phyloP scores from a whole-genome alignment of 805 yeast genomes.

The Candida corydali region DNA sequence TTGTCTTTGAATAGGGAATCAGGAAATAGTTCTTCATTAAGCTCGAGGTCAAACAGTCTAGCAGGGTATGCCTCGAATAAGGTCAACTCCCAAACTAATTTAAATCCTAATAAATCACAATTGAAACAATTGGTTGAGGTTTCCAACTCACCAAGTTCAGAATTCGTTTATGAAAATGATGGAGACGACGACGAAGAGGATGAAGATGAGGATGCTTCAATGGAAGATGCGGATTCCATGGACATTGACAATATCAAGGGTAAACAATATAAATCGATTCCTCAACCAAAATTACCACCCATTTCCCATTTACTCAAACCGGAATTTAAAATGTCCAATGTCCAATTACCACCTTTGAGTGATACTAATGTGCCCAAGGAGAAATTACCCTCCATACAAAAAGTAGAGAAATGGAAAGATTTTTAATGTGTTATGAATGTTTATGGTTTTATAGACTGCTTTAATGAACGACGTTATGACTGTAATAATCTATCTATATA shows the following conservation, averaged over 20 bases:
- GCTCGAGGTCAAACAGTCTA: constrained; percentile 3
- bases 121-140: constrained; percentile 4
- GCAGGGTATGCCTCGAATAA: neutral
- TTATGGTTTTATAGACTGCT: too few relatives aligned
- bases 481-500: too few relatives aligned
- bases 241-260: neutral
- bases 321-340: constrained; percentile 1
- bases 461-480: too few relatives aligned
- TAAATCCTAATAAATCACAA: neutral
- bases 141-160: constrained; percentile 1
- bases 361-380: constrained; percentile 3
- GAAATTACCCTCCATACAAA: constrained; percentile 7
- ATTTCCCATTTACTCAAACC: constrained; percentile 8
- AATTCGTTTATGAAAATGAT: neutral
- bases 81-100: neutral
- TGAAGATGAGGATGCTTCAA: constrained; percentile 5
- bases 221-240: constrained; percentile 2
- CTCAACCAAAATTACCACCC: constrained; percentile 6
- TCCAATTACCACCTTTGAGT: constrained; percentile 7
- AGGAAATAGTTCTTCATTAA: neutral
- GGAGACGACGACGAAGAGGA: constrained; percentile 1
- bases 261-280: neutral
- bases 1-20: constrained; percentile 4
- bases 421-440: neutral
- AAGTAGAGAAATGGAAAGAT: constrained; percentile 8